Conservation (phyloP, 225 moss, liverwort and hornwort species). For the Marchantia paleacea region DNA sequence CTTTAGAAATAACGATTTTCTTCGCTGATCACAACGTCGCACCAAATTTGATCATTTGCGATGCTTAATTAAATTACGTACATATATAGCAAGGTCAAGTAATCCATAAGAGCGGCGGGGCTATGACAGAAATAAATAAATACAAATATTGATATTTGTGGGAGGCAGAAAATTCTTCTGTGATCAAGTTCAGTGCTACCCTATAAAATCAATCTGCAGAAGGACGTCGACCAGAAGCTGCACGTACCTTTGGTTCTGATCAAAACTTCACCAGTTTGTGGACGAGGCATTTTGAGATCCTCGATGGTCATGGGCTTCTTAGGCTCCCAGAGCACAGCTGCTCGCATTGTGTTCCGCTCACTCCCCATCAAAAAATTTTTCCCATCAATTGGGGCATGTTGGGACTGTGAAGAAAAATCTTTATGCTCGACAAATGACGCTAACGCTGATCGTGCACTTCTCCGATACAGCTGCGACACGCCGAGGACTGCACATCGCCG, state of each 20-base stretch:
- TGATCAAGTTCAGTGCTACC: background rate
- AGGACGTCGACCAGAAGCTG: no score
- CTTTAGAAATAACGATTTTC: no score
- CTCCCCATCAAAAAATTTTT: constrained; percentile 69
- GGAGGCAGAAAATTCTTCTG: background rate
- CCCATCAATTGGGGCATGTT: constrained; percentile 26
- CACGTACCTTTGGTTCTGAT: constrained; percentile 71
- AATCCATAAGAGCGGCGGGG: no score
- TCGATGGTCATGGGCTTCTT: constrained; percentile 85
- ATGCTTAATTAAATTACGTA: no score
- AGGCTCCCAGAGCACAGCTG: constrained; percentile 94
- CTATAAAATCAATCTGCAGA: background rate
- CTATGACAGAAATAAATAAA: no score
- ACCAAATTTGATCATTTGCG: no score
- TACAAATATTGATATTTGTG: no score
- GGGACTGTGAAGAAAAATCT: constrained; percentile 6
- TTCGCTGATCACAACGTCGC: no score
- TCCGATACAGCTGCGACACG: background rate
- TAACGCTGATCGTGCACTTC: background rate
- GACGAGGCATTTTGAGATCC: constrained; percentile 79
- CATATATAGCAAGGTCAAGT: no score
- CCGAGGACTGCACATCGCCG: constrained; percentile 1
- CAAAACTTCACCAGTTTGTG: constrained; percentile 82
- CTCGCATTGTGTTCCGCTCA: constrained; percentile 79
- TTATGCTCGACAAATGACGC: background rate